Base-by-base conservation (phyloP, 176 grass and related monocot species). In the Guadua angustifolia region DNA sequence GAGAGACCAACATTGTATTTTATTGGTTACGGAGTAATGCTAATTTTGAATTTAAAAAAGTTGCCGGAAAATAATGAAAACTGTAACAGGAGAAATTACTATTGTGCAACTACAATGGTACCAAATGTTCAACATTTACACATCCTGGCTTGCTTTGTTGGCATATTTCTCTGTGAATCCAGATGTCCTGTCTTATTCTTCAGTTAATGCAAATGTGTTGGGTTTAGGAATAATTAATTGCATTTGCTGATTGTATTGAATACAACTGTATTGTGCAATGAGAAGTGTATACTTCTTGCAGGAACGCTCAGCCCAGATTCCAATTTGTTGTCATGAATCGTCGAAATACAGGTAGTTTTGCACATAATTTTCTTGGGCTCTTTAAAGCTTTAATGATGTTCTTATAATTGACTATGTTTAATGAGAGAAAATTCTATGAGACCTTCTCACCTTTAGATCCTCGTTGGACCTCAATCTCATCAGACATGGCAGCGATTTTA, bases 271-370 rank as follows among this genome's bases (percentile, higher is more conserved):
- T 46, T 66, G 32, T 58, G 2, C 42, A 53, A 84, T 26, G 53
- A 86, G 26, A 22, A 45, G 3, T 29, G 58, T 78, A 6, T 40
- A 64, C 69, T 85, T 59, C 4, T 79, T 87, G 61, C 79, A 92
- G 90, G 90, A 92, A 80, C 65, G 15, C 83, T 46, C 86, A 92
- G 15, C 90, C 90, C 13, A 86, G 90, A 80, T 92, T 92, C 71
- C 90, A 92, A 24, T 92, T 92, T 66, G 69, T 92, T 71, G 90
- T 92, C 83, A 92, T 92, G 90, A 92, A 92, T 72, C 90, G 90
- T 11, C 79, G 86, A n/a, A 92, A 92, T 75, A 88, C 90, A 70
- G 90, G 90, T 92, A 74, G 1, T 66, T 79, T 63, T 19, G 12
- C 63, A 3, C 49, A 3, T 9, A 15, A 39, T 4, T 29, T 75